These are phyloP conservation scores for Dacryopinax spathularia DNA, from an alignment of 768 basidiomycete species.

Conservation along the genomic window DNA sequence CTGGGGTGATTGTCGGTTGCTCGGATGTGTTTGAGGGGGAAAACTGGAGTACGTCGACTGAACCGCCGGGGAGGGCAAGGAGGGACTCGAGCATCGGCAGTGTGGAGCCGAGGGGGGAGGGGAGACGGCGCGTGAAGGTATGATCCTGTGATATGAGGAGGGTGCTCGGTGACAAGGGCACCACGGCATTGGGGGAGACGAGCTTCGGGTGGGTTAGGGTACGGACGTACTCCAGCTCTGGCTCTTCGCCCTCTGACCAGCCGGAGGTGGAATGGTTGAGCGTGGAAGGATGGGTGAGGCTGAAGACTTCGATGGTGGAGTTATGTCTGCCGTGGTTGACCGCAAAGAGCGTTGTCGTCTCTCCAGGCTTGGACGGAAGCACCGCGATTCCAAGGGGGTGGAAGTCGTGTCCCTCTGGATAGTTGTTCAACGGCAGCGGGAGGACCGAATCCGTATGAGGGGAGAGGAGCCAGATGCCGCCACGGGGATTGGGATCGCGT, in stretches of 20 bases:
- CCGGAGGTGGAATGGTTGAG: no score
- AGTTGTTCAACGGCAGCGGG: constrained; percentile 30
- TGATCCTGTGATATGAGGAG: constrained; percentile 69
- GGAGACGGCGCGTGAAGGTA: constrained; percentile 46
- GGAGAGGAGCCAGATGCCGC: constrained; percentile 44
- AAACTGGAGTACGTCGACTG: constrained; percentile 38
- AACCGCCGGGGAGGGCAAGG: constrained; percentile 43
- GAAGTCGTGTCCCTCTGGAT: constrained; percentile 46
- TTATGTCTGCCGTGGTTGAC: constrained; percentile 51
- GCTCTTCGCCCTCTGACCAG: background rate
- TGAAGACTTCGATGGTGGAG: constrained; percentile 57
- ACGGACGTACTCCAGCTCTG: constrained; percentile 37
- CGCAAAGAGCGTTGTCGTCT: constrained; percentile 41
- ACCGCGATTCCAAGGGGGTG: constrained; percentile 57
- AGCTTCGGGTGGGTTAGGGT: constrained; percentile 47
- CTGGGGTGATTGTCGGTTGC: constrained; percentile 23
- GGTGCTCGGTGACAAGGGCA: constrained; percentile 47
- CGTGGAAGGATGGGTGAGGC: constrained; percentile 33
- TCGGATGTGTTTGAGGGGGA: constrained; percentile 23
- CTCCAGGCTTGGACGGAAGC: constrained; percentile 27
- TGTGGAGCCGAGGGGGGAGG: constrained; percentile 33
- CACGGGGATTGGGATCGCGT: constrained; percentile 40
- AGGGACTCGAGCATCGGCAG: constrained; percentile 43
- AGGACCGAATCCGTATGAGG: constrained; percentile 22
- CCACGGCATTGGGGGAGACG: constrained; percentile 51